Base-by-base conservation (phyloP, 805 yeast species). In the Kockiozyma suomiensis region DNA sequence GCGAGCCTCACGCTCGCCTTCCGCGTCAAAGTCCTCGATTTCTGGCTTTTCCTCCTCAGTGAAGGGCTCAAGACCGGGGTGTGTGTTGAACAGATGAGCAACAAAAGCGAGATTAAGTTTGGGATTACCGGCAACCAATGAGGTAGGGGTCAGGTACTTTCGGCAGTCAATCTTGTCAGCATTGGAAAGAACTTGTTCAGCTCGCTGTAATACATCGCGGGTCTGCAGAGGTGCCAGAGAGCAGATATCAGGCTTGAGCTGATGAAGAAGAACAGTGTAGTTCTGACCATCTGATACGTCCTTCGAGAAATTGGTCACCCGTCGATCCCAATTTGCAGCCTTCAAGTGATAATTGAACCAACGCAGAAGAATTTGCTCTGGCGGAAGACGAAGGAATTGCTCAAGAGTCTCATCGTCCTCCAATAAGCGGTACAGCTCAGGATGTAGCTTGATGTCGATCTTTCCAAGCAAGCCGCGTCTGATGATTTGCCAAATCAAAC, bases 1-100 rank as follows among this genome's bases (percentile, higher is more conserved):
- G 75, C 99, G 84, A 2, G 99, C 99, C 78, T 94, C 99, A 78
- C 99, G 88, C 78, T 94, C 99, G 65, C 99, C 99, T 77, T 94
- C 99, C 26, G 99, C 99, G 73, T 94, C 99, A 71, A 94, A 94
- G 68, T 90, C 98, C 78, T 94, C 99, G 68, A 94, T 90, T 73
- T 92, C 98, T 30, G 94, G 89, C 69, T 85, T 87, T 74, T 93
- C 97, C 59, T 78, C 80, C 76, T 92, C 98, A 71, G 90, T 96
- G 66, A 93, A 83, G 59, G 98, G 98, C 62, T 92, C 98, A 66
- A 94, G 82, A 51, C 99, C 98, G 50, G 99, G 99, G 72, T 90
- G 85, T 5, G 97, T 93, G 78, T 94, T 94, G 81, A 94, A 94
- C 73, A 94, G 79, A 73, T 94, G 96, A 45, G 99, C 99, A 60